Conservation (phyloP, 176 grass and related monocot species). For the Juncus inflexus region DNA sequence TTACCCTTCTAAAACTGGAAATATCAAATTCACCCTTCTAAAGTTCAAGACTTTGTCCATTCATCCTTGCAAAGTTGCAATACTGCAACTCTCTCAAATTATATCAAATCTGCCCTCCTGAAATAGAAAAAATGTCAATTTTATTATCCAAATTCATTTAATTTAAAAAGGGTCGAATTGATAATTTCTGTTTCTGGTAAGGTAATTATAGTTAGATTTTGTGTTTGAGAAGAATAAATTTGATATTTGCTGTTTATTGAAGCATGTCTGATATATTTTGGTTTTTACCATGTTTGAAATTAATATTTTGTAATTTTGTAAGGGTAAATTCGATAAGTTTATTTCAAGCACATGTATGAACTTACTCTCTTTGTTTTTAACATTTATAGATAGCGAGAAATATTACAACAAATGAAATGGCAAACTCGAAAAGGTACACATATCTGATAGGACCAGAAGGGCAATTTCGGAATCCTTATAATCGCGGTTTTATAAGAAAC, state of each 20-base stretch:
- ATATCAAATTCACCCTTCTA: not conserved
- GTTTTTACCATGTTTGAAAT: slow-evolving; percentile 7
- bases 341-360: too few relatives aligned
- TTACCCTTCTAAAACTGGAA: not conserved
- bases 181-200: not conserved
- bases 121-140: not conserved
- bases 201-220: not conserved
- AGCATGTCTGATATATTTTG: not conserved
- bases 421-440: slow-evolving; percentile 61
- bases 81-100: not conserved
- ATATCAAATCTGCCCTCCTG: not conserved
- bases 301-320: slow-evolving; percentile 4
- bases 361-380: not conserved
- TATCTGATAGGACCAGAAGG: slow-evolving; percentile 82
- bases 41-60: not conserved
- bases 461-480: slow-evolving; percentile 86
- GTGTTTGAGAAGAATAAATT: not conserved
- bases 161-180: too few relatives aligned
- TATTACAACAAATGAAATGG: slow-evolving; percentile 80
- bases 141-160: too few relatives aligned
- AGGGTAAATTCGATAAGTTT: too few relatives aligned
- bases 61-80: not conserved
- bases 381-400: slow-evolving; percentile 62
- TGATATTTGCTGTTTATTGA: not conserved
- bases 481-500: slow-evolving; percentile 58